Base-by-base conservation (phyloP, 768 basidiomycete species). In the Boletus vermiculosoides region DNA sequence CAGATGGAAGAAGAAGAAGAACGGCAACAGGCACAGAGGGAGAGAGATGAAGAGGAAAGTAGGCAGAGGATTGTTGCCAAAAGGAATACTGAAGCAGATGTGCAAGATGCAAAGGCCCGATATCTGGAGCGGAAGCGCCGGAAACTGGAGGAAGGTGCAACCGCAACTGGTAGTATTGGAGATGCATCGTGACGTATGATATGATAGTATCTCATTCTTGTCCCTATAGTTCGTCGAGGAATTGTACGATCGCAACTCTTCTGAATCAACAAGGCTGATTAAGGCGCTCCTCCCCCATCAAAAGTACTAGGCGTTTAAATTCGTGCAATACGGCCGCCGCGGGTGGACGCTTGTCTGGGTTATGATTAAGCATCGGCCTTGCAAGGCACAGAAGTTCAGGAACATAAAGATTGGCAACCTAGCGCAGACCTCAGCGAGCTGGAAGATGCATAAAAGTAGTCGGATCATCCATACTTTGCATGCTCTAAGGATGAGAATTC, bases 111-210 rank as follows among this genome's bases (percentile, higher is more conserved):
- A 15, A 81, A 81, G 52, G 82, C 86, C 57, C 80, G 92, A 52
- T 94, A 89, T 66, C 66, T 89, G 47, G 84, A 86, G 67, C 77
- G 94, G 64, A 97, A 97, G 75, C 83, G 88, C 49, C 83, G 81
- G 69, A 88, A 82, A 64, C 57, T 92, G 66, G 90, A 92, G 64
- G 72, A 78, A 53, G 50, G 28, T 18, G 28, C 42, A 15, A 23
- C 20, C 1, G 42, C 33, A 15, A 51, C 36, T 39, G 50, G 28
- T 28, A 28, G 23, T 45, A 40, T 23, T n/a, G 59, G 40, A 42
- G 62, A 66, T 6, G 31, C n/a, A 45, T 59, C 40, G 16, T 68
- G 53, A 64, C 15, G 9, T 18, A 28, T 25, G 22, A 44, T 41
- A 18, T 33, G 50, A 46, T 25, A 31, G 30, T 1, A 16, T 16